Conservation (phyloP, 164 flowering plant genomes). For the Piper betle region DNA sequence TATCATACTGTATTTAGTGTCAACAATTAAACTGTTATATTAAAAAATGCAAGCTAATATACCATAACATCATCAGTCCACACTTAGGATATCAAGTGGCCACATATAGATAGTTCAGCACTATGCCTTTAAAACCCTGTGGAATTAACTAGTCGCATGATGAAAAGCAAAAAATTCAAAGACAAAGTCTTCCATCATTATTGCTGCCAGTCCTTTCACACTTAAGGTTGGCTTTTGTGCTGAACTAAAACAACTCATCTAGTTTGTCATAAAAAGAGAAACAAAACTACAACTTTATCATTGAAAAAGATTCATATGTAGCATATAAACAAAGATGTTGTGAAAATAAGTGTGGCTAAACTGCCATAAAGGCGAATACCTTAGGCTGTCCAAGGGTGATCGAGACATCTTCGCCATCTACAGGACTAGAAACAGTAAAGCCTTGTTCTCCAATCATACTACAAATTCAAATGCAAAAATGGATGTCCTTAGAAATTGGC, state of each 20-base stretch:
- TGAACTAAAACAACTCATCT: background rate
- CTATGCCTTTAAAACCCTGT: too few species aligned
- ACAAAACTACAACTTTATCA: background rate
- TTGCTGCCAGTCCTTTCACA: too few species aligned
- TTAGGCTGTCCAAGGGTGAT: slow-evolving; percentile 52
- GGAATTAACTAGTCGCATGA: too few species aligned
- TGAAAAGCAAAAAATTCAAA: too few species aligned
- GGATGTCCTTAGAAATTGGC: background rate
- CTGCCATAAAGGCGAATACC: slow-evolving; percentile 25
- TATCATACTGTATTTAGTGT: too few species aligned
- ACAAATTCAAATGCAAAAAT: slow-evolving; percentile 4
- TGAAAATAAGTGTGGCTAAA: background rate
- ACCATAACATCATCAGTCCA: too few species aligned
- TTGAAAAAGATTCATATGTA: background rate
- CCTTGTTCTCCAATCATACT: slow-evolving; percentile 93
- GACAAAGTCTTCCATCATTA: too few species aligned
- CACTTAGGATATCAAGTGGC: too few species aligned
- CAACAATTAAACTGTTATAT: too few species aligned
- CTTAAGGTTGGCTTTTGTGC: background rate
- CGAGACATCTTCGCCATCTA: slow-evolving; percentile 77
- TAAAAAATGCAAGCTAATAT: too few species aligned
- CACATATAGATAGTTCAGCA: too few species aligned
- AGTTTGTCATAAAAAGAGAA: background rate
- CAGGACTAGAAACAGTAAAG: slow-evolving; percentile 75
- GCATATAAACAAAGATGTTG: background rate